phyloP scores from a whole-genome alignment of 2,329 filamentous ascomycete genomes.

The Chaetothyriales sp. region DNA sequence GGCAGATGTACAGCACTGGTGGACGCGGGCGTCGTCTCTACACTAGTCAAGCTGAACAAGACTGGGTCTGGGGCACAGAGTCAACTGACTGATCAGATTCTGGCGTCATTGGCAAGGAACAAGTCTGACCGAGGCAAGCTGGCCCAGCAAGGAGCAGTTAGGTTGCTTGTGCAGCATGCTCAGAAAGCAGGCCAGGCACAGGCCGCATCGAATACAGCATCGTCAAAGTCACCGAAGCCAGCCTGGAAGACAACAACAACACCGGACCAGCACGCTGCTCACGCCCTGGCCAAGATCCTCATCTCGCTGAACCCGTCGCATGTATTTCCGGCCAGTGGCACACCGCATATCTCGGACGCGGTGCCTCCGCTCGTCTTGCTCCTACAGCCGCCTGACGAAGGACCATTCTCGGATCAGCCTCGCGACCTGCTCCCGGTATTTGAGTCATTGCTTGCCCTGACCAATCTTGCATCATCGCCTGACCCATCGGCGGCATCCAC shows the following conservation, averaged over 20 bases:
- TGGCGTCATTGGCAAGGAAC: conserved; percentile 63
- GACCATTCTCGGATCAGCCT: conserved; percentile 29
- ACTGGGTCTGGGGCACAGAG: conserved; percentile 54
- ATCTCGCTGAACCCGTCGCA: conserved; percentile 75
- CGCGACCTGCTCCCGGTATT: conserved; percentile 78
- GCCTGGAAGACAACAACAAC: conserved; percentile 15
- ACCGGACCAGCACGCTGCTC: conserved; percentile 42
- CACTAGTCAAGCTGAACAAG: conserved; percentile 63
- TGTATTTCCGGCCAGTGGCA: conserved; percentile 66
- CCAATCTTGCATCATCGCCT: conserved; percentile 65
- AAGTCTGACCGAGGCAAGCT: conserved; percentile 60
- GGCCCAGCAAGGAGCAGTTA: conserved; percentile 86
- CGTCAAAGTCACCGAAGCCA: conserved; percentile 21
- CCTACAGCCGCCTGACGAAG: conserved; percentile 44
- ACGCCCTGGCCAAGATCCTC: conserved; percentile 68
- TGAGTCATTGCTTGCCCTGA: conserved; percentile 78
- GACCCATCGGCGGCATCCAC: conserved; percentile 40
- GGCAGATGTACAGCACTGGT: conserved; percentile 65
- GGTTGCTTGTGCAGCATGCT: conserved; percentile 60
- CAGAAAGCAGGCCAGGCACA: conserved; percentile 12
- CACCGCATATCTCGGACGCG: conserved; percentile 57
- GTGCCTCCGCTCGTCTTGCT: conserved; percentile 67
- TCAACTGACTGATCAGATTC: conserved; percentile 57
- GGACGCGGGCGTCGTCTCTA: conserved; percentile 59
- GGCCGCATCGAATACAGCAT: background rate